phyloP scores from a whole-genome alignment of 352 stramenopile genomes.

The Paralagenidium karlingii region DNA sequence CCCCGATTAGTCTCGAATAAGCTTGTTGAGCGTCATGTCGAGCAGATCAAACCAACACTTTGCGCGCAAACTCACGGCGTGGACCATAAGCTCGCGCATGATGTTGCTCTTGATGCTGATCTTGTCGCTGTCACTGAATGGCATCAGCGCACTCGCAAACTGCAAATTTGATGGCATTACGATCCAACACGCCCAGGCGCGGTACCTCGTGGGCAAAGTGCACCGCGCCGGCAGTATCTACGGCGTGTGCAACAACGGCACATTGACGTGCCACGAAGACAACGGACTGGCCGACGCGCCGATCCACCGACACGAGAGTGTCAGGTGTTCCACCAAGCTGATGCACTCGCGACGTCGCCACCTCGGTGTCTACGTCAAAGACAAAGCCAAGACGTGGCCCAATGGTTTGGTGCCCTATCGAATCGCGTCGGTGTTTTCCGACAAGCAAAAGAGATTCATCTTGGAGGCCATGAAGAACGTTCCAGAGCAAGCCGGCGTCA shows the following conservation, averaged over 20 bases:
- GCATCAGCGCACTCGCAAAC: too few species aligned
- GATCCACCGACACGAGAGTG: slow-evolving; percentile 16
- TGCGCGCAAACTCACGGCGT: too few species aligned
- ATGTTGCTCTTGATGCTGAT: too few species aligned
- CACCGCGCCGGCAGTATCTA: slow-evolving; percentile 40
- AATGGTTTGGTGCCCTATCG: slow-evolving; percentile 56
- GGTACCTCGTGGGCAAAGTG: slow-evolving; percentile 30
- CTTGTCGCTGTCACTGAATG: too few species aligned
- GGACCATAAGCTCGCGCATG: too few species aligned
- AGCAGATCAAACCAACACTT: too few species aligned
- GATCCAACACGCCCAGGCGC: slow-evolving; percentile 26
- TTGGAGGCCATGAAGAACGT: slow-evolving; percentile 48
- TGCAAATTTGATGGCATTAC: slow-evolving; percentile 30
- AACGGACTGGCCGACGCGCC: slow-evolving; percentile 46
- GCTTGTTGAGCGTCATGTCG: too few species aligned
- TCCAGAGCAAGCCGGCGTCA: slow-evolving; percentile 38
- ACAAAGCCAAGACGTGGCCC: slow-evolving; percentile 47
- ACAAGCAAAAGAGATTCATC: slow-evolving; percentile 28
- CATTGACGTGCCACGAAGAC: slow-evolving; percentile 43
- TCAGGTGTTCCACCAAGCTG: slow-evolving; percentile 18
- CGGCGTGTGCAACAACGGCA: slow-evolving; percentile 25
- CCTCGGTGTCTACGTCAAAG: slow-evolving; percentile 40
- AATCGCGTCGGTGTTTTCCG: slow-evolving; percentile 36
- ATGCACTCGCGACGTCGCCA: slow-evolving; percentile 14
- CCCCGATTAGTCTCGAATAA: too few species aligned